A percentile compares a stretch with the other conserved stretches of the same genome.
Evolutionary conservation across 2,329 filamentous ascomycete species (phyloP).

Genomic region (Furcasterigmium sp.): DNA sequence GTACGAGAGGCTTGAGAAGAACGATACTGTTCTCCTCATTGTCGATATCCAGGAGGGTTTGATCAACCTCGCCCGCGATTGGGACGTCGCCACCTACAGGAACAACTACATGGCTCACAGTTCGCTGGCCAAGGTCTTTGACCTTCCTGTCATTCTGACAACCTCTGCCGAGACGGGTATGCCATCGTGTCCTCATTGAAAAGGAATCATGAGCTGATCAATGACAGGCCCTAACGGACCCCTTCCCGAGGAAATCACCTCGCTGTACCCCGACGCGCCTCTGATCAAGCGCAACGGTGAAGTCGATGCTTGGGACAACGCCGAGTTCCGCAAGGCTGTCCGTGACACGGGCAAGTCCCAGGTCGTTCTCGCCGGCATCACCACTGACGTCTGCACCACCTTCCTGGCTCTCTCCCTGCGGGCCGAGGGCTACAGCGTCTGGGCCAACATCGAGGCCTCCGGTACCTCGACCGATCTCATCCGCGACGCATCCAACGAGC

Average conservation of each 20-base stretch:
- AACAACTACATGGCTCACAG: conserved; percentile 65
- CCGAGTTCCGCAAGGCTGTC: conserved; percentile 61
- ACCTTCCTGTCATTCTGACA: conserved; percentile 64
- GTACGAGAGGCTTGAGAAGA: conserved; percentile 28
- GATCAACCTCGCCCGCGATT: conserved; percentile 53
- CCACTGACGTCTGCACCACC: conserved; percentile 70
- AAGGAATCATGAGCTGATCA: background rate
- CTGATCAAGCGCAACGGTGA: conserved; percentile 65
- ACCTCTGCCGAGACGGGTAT: conserved; percentile 57
- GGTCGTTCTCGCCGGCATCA: conserved; percentile 67
- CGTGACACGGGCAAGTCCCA: conserved; percentile 61
- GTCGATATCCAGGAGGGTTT: conserved; percentile 32
- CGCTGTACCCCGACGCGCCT: conserved; percentile 62
- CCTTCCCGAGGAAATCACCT: conserved; percentile 62
- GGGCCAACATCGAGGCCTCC: conserved; percentile 66
- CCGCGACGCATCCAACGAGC: conserved; percentile 58
- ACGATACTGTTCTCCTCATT: conserved; percentile 26
- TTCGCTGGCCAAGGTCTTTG: conserved; percentile 59
- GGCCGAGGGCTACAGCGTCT: conserved; percentile 67
- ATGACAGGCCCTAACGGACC: conserved; percentile 61
- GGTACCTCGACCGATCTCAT: conserved; percentile 60
- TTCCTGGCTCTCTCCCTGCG: conserved; percentile 70
- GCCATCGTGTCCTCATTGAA: background rate
- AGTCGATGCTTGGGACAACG: conserved; percentile 73
- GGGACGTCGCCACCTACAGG: conserved; percentile 57